Percentiles rank a stretch among this genome's conserved stretches.
Conservation (phyloP, 306 rosid genomes). For the Nissolia schottii region DNA sequence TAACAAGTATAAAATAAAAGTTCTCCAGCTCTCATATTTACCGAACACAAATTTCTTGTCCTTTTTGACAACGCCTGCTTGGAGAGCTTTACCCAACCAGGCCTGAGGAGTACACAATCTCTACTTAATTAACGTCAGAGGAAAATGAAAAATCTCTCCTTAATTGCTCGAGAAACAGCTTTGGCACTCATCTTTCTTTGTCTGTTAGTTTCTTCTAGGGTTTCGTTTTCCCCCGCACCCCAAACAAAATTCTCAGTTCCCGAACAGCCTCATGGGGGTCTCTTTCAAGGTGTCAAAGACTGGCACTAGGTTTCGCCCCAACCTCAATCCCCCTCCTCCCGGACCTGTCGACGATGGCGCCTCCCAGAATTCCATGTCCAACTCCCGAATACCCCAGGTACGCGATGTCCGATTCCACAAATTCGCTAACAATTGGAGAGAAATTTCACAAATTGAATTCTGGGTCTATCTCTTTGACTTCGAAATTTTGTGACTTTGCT, state of each 20-base stretch:
- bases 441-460: neutral
- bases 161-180: neutral
- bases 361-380: constrained; percentile 22
- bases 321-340: constrained; percentile 15
- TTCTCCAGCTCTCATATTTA: too few species aligned
- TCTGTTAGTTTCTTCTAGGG: constrained; percentile 31
- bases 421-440: neutral
- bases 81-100: too few species aligned
- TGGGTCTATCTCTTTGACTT: neutral
- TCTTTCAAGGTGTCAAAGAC: constrained; percentile 47
- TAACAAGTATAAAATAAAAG: too few species aligned
- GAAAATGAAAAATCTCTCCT: too few species aligned
- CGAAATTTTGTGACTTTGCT: neutral
- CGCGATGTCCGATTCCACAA: neutral
- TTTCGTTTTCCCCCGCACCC: constrained; percentile 6
- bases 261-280: constrained; percentile 28
- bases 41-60: too few species aligned
- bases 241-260: neutral
- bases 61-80: too few species aligned
- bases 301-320: constrained; percentile 44
- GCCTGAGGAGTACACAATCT: too few species aligned
- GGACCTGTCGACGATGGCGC: constrained; percentile 14
- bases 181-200: neutral
- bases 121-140: too few species aligned
- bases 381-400: constrained; percentile 25